Percentiles rank a stretch among this genome's conserved stretches.
Evolutionary conservation across 345 rosid species (phyloP).

Genomic region (Corchorus olitorius): DNA sequence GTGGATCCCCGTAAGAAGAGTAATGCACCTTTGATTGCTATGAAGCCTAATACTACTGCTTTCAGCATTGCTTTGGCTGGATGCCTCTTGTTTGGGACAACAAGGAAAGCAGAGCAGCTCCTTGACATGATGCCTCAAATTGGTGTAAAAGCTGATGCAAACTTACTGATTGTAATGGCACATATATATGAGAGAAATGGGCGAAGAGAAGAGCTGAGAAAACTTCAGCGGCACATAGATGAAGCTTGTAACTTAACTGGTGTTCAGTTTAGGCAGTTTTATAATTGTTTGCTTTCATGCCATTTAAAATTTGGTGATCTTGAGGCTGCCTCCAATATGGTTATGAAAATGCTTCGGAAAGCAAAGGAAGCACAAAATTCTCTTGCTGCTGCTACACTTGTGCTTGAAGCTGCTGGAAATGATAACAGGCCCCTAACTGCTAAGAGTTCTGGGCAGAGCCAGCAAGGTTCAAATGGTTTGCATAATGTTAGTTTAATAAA

Average conservation of each 20-base stretch:
- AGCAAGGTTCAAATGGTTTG: slow-evolving; percentile 21
- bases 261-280: slow-evolving; percentile 72
- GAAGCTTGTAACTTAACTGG: slow-evolving; percentile 69
- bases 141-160: slow-evolving; percentile 60
- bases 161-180: slow-evolving; percentile 70
- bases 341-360: slow-evolving; percentile 76
- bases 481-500: slow-evolving; percentile 17
- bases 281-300: slow-evolving; percentile 75
- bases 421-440: slow-evolving; percentile 27
- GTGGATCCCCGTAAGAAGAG: slow-evolving; percentile 86
- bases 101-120: slow-evolving; percentile 94
- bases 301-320: slow-evolving; percentile 88
- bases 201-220: slow-evolving; percentile 72
- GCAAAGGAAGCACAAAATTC: slow-evolving; percentile 78
- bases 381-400: slow-evolving; percentile 61
- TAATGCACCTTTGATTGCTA: slow-evolving; percentile 75
- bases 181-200: slow-evolving; percentile 90
- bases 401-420: slow-evolving; percentile 27
- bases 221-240: slow-evolving; percentile 84
- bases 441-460: slow-evolving; percentile 29
- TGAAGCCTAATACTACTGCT: slow-evolving; percentile 79
- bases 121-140: slow-evolving; percentile 76
- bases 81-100: slow-evolving; percentile 71
- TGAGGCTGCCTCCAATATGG: slow-evolving; percentile 80
- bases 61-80: slow-evolving; percentile 82